Evolutionary conservation across 371 early-diverging fungal species (phyloP), one percentile per base, ranked within the genome.

Genomic region (Saksenaea oblongispora): DNA sequence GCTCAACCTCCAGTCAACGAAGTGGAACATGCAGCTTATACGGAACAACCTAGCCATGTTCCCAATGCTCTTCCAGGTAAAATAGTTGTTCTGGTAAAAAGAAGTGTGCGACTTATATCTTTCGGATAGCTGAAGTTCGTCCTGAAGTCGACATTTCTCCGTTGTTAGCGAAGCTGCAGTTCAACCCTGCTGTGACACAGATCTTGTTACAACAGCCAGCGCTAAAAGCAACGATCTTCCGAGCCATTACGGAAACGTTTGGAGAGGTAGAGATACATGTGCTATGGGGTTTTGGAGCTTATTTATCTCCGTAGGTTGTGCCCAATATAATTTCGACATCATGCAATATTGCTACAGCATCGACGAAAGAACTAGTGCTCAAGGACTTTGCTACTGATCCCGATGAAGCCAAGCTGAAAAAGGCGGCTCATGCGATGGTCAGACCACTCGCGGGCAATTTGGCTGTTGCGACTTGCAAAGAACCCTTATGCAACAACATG

Each of bases 301-400:
- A n/a, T n/a, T n/a, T 56, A 74, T 72, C 54, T 70, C 14, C 34
- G 0, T 57, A 70, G 65, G 54, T 92, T 22, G 87, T 93, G 4
- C 87, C 89, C 0, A 89, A 94, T 5, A 93, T 95, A n/a, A 93
- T 96, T 5, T 89, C 89, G 27, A 86, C 97, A 15, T 91, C 97
- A 15, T 91, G 95, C 5, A 89, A 91, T 1, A 96, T 98, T 66
- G 98, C 97, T 5, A 86, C 87, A 3, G 86, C 92, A 42, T 91
- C 96, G 18, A 95, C 96, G 3, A 85, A 90, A 8, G 97, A 96
- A 62, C 80, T 97, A 60, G 78, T 98, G 13, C 69, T 91, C 59
- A 96, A 97, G 78, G 99, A 99, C 66, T 98, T 98, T 82, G 93
- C 93, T 1, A 84, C 91, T 53, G 98, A 98, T 66, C 87, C 93